Conservation (phyloP, 2,329 filamentous ascomycete genomes). For the Diaporthe destruens region DNA sequence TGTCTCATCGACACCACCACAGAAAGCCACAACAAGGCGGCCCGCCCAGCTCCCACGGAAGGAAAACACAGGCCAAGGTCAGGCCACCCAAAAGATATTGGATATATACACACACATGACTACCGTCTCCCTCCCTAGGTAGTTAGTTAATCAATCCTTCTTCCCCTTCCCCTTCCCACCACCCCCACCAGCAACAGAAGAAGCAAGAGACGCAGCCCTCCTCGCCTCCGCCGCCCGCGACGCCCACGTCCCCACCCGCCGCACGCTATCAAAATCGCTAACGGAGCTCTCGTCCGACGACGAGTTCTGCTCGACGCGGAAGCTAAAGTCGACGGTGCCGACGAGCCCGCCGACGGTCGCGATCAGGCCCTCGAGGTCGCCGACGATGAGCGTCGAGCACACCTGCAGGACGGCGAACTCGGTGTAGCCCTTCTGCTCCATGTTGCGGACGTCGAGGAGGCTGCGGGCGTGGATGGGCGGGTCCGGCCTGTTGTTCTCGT, state of each 20-base stretch:
- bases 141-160: conserved; percentile 5
- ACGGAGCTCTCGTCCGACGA: conserved; percentile 30
- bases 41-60: too few species aligned
- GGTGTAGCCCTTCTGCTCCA: conserved; percentile 79
- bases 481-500: neutral
- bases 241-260: conserved; percentile 37
- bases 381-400: conserved; percentile 75
- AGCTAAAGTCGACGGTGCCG: conserved; percentile 81
- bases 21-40: too few species aligned
- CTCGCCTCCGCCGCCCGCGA: conserved; percentile 28
- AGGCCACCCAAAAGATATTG: too few species aligned
- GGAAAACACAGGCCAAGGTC: too few species aligned
- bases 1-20: too few species aligned
- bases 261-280: conserved; percentile 34
- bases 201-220: neutral
- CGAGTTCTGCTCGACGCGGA: conserved; percentile 59
- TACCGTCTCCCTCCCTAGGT: too few species aligned
- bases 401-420: conserved; percentile 83
- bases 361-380: conserved; percentile 75
- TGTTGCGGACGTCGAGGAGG: conserved; percentile 73
- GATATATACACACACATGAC: too few species aligned
- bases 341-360: conserved; percentile 74
- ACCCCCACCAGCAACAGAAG: neutral
- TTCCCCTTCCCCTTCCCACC: conserved; percentile 30
- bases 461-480: conserved; percentile 45